These are phyloP conservation scores for Cutaneotrichosporon sp. DNA, from an alignment of 1,284 basidiomycete species.

Conservation along the genomic window DNA sequence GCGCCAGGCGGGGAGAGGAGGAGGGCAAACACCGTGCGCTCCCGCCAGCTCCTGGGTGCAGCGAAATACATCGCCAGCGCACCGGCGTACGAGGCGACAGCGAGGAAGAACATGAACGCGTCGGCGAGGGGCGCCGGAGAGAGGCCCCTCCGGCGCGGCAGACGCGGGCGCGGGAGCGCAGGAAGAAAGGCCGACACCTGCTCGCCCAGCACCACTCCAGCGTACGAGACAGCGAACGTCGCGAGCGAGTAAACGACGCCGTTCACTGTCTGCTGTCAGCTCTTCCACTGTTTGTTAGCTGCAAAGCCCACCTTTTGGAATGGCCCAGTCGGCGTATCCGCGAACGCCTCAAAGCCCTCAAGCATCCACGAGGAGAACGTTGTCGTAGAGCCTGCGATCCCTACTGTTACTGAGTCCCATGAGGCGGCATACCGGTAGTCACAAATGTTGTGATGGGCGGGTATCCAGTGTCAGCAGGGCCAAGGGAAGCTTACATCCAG, in stretches of 20 bases:
- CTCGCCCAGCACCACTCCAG: constrained; percentile 41
- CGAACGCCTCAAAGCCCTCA: constrained; percentile 81
- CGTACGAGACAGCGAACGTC: constrained; percentile 69
- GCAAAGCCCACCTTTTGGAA: constrained; percentile 69
- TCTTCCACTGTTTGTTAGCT: not conserved
- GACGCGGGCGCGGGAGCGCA: constrained; percentile 64
- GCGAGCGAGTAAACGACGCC: constrained; percentile 70
- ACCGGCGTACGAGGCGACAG: constrained; percentile 52
- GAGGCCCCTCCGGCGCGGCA: not conserved
- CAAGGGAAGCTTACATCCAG: constrained; percentile 62
- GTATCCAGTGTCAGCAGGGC: constrained; percentile 61
- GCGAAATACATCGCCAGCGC: constrained; percentile 74
- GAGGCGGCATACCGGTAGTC: constrained; percentile 67
- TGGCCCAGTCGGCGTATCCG: constrained; percentile 67
- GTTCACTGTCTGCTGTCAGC: constrained; percentile 67
- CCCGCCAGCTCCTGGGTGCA: constrained; percentile 68
- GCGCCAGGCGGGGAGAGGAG: constrained; percentile 87
- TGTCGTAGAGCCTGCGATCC: constrained; percentile 93
- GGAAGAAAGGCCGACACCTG: constrained; percentile 51
- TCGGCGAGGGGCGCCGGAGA: constrained; percentile 37
- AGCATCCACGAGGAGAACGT: constrained; percentile 96
- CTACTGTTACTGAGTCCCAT: constrained; percentile 52
- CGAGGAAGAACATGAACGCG: constrained; percentile 42
- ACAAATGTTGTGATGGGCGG: constrained; percentile 82
- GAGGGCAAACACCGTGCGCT: constrained; percentile 80